phyloP scores from a whole-genome alignment of 176 grass and related monocot species.

The Alopecurus myosuroides region DNA sequence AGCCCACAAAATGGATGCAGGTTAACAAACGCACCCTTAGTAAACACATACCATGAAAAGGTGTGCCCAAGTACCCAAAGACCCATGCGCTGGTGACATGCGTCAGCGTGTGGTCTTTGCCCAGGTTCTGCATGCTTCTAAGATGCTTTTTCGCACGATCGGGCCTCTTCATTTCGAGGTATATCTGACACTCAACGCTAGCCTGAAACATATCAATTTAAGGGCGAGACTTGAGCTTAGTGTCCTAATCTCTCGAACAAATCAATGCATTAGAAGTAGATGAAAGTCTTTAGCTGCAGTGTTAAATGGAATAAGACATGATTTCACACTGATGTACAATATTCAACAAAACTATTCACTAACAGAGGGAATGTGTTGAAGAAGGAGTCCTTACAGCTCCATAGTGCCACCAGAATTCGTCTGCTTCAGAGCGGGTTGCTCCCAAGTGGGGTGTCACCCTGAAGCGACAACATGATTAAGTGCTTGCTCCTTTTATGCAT shows the following conservation, averaged over 20 bases:
- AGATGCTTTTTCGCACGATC: constrained; percentile 79
- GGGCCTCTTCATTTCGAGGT: constrained; percentile 62
- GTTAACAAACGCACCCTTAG: too few relatives aligned
- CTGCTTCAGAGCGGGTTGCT: constrained; percentile 72
- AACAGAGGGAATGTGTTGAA: background rate
- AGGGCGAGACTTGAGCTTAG: background rate
- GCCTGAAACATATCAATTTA: constrained; percentile 33
- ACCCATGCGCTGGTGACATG: constrained; percentile 82
- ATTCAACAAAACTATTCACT: background rate
- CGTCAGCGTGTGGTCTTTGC: constrained; percentile 81
- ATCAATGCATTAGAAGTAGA: background rate
- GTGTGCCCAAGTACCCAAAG: too few relatives aligned
- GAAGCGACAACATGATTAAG: too few relatives aligned
- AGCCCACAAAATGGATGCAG: too few relatives aligned
- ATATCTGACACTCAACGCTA: constrained; percentile 72
- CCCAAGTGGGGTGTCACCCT: too few relatives aligned
- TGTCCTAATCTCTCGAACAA: background rate
- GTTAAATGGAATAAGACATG: background rate
- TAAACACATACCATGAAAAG: constrained; percentile 59
- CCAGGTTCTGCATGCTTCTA: constrained; percentile 66
- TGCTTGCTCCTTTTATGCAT: too few relatives aligned
- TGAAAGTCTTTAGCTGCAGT: background rate
- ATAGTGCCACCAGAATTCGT: constrained; percentile 58
- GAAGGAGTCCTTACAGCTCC: constrained; percentile 46
- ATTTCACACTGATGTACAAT: background rate